These are phyloP conservation scores for Naganishia friedmannii DNA, from an alignment of 768 basidiomycete species.

Conservation along the genomic window DNA sequence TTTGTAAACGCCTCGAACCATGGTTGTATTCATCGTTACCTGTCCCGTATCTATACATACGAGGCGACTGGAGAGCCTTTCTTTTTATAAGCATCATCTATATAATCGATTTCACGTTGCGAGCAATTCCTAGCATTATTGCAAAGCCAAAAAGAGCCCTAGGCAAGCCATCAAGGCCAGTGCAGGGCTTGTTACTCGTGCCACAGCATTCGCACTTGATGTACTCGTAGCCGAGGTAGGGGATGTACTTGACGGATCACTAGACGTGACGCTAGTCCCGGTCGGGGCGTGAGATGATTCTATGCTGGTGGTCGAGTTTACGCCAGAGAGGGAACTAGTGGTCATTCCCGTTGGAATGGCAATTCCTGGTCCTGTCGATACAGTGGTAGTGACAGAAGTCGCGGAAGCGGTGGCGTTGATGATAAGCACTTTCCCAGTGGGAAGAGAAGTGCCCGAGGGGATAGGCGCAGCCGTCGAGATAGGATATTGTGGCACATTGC, in stretches of 20 bases:
- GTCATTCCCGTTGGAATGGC: conserved; percentile 2
- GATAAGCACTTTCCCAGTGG: conserved; percentile 1
- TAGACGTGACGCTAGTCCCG: not conserved
- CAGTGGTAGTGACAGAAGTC: not conserved
- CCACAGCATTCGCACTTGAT: not conserved
- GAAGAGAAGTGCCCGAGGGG: not conserved
- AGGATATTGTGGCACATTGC: conserved; percentile 20
- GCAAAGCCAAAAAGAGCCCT: not conserved
- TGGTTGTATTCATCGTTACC: not conserved
- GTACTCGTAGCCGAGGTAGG: not conserved
- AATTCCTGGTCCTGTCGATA: not conserved
- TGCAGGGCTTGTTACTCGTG: not conserved
- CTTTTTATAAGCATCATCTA: not conserved
- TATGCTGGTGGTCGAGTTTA: not conserved
- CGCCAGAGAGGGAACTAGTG: not conserved
- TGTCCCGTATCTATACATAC: not conserved
- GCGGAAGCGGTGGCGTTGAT: conserved; percentile 11
- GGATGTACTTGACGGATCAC: not conserved
- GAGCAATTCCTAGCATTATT: not conserved
- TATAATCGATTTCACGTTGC: not conserved
- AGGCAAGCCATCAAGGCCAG: not conserved
- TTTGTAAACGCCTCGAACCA: not conserved
- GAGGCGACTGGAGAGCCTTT: not conserved
- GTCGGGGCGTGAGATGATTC: not conserved
- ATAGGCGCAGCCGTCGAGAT: conserved; percentile 3